Percentiles rank a stretch among this genome's conserved stretches.
Evolutionary conservation across 2,329 filamentous ascomycete genomes (phyloP).

Genomic region (Nigrospora oryzae): DNA sequence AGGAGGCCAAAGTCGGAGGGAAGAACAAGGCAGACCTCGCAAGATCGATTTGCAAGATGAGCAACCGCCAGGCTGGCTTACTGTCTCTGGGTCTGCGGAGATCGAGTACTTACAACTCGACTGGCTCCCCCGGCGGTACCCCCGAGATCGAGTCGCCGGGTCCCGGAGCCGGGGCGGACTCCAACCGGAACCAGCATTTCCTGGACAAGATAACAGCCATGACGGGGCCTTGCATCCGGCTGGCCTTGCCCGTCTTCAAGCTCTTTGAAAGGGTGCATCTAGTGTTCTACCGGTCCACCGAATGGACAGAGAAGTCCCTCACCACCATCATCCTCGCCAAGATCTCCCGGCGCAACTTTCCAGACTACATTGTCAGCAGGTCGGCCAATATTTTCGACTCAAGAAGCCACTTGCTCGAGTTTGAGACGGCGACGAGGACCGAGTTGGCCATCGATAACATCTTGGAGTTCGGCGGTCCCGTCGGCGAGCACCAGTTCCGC

Average conservation of each 20-base stretch:
- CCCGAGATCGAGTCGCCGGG: conserved; percentile 22
- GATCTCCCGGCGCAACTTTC: conserved; percentile 81
- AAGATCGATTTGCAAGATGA: conserved; percentile 63
- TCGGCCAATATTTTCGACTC: conserved; percentile 84
- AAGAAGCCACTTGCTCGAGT: conserved; percentile 69
- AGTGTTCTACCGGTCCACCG: conserved; percentile 90
- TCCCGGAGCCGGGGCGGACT: conserved; percentile 15
- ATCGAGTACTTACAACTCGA: conserved; percentile 51
- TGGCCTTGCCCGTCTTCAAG: conserved; percentile 63
- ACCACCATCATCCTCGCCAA: conserved; percentile 92
- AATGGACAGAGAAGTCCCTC: conserved; percentile 95
- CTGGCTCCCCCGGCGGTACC: conserved; percentile 36
- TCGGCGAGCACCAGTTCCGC: conserved; percentile 55
- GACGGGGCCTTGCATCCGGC: conserved; percentile 75
- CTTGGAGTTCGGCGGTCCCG: conserved; percentile 69
- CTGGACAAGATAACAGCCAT: conserved; percentile 66
- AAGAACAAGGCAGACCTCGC: conserved; percentile 81
- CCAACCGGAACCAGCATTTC: conserved; percentile 67
- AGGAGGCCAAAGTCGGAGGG: conserved; percentile 77
- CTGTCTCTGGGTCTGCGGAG: conserved; percentile 58
- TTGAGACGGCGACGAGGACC: conserved; percentile 75
- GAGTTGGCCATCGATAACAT: conserved; percentile 77
- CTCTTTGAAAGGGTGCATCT: conserved; percentile 92
- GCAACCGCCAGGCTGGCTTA: conserved; percentile 68
- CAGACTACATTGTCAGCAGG: conserved; percentile 80